Conservation (phyloP, 345 rosid genomes). For the Citrus unshiu region DNA sequence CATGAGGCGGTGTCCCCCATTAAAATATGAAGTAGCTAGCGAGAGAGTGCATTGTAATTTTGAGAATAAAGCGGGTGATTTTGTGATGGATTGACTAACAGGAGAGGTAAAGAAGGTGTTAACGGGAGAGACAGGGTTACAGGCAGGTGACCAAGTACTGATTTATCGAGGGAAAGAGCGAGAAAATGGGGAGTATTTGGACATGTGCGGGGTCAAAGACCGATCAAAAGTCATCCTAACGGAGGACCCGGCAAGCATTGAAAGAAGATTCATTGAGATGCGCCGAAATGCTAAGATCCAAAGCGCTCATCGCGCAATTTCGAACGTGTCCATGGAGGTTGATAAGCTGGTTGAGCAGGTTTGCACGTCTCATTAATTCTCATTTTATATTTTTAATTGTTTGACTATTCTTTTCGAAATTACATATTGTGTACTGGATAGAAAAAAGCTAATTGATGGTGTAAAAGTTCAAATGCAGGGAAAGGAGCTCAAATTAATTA, state of each 20-base stretch:
- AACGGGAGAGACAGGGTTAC: constrained; percentile 46
- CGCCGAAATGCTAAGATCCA: constrained; percentile 45
- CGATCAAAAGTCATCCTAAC: constrained; percentile 44
- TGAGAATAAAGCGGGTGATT: not conserved
- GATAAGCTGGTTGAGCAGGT: constrained; percentile 57
- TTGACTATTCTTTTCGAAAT: not conserved
- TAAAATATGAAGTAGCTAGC: not conserved
- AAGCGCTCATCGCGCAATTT: constrained; percentile 36
- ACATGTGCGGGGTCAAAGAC: constrained; percentile 50
- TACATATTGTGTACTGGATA: not conserved
- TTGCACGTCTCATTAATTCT: not conserved
- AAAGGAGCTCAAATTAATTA: not conserved
- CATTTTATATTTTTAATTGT: not conserved
- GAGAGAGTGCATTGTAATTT: not conserved
- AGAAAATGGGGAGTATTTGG: constrained; percentile 41
- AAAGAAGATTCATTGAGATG: constrained; percentile 42
- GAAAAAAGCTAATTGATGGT: too few species aligned
- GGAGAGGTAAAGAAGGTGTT: constrained; percentile 60
- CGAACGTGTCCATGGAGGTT: constrained; percentile 40
- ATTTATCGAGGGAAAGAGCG: constrained; percentile 48
- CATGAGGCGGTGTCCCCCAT: not conserved
- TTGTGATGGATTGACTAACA: constrained; percentile 16
- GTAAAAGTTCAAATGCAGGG: not conserved
- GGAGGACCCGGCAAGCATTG: constrained; percentile 55
- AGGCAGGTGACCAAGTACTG: constrained; percentile 42